These are phyloP conservation scores for Vitis riparia DNA, from an alignment of 164 flowering plant genomes.

Conservation along the genomic window DNA sequence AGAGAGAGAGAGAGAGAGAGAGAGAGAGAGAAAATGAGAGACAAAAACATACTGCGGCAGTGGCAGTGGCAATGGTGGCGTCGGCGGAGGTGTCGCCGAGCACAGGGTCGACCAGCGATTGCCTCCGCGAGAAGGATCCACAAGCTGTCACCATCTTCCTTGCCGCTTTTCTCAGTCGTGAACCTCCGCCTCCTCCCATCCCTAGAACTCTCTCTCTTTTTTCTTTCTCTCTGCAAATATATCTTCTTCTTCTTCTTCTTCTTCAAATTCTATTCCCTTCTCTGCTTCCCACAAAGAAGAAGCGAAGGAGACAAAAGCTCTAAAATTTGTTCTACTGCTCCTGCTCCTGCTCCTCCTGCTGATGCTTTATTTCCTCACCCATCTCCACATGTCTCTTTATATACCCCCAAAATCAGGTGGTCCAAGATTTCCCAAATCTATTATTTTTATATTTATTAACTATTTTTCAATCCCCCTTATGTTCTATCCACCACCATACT, in stretches of 20 bases:
- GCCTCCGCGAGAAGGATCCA: constrained; percentile 36
- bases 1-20: background rate
- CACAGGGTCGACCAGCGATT: constrained; percentile 17
- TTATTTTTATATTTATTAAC: background rate
- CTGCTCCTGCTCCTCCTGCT: constrained; percentile 6
- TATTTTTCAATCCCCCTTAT: no score
- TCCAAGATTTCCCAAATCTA: background rate
- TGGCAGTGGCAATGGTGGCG: constrained; percentile 9
- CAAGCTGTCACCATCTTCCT: constrained; percentile 41
- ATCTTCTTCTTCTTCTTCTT: background rate
- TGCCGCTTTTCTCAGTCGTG: constrained; percentile 40
- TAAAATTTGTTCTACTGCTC: constrained; percentile 3
- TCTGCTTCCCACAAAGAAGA: background rate
- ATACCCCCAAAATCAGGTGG: background rate
- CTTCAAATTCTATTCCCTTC: background rate
- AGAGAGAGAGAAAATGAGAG: background rate
- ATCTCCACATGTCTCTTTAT: background rate
- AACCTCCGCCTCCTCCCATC: constrained; percentile 20
- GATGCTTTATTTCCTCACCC: constrained; percentile 9
- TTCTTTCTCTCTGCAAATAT: constrained; percentile 7
- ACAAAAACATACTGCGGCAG: background rate
- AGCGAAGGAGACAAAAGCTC: constrained; percentile 14
- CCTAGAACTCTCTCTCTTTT: constrained; percentile 5
- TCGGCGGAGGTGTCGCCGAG: background rate
- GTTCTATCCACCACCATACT: no score